Percentiles rank a stretch among this genome's conserved stretches.
These are phyloP conservation scores for Colletotrichum sp. DNA, from an alignment of 2,329 filamentous ascomycete species.

Conservation along the genomic window DNA sequence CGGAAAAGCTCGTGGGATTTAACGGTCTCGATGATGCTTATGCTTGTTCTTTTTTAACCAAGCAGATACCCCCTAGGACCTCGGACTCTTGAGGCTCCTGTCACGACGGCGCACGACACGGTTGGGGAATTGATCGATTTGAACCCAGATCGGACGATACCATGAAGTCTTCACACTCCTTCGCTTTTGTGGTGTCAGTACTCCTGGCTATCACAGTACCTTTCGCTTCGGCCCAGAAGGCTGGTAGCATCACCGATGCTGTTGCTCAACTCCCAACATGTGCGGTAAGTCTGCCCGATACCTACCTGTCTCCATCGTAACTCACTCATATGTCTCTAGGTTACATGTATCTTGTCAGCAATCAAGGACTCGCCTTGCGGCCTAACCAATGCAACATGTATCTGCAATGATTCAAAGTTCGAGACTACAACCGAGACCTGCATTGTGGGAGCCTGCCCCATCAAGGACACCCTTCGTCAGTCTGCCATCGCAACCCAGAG, in stretches of 20 bases:
- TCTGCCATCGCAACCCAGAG: neutral
- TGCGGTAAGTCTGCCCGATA: conserved; percentile 27
- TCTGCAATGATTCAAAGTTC: conserved; percentile 8
- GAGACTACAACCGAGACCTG: neutral
- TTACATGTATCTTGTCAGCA: conserved; percentile 1
- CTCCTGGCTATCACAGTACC: neutral
- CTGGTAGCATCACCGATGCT: neutral
- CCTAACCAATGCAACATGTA: neutral
- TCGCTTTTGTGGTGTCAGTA: neutral
- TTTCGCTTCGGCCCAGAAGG: conserved; percentile 2
- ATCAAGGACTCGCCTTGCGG: neutral
- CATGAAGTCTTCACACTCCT: neutral
- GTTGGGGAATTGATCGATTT: neutral
- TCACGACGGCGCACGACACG: neutral
- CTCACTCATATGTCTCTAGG: neutral
- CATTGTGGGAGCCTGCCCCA: neutral
- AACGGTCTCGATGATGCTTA: neutral
- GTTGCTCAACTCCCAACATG: conserved; percentile 30
- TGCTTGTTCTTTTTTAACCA: neutral
- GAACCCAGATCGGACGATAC: neutral
- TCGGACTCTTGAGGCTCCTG: neutral
- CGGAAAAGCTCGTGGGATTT: neutral
- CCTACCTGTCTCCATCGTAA: neutral
- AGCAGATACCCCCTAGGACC: neutral
- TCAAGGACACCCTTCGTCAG: conserved; percentile 14